Evolutionary conservation across 1,284 basidiomycete genomes (phyloP), one percentile per base, ranked within the genome.

Genomic region (Irpex lacteus): DNA sequence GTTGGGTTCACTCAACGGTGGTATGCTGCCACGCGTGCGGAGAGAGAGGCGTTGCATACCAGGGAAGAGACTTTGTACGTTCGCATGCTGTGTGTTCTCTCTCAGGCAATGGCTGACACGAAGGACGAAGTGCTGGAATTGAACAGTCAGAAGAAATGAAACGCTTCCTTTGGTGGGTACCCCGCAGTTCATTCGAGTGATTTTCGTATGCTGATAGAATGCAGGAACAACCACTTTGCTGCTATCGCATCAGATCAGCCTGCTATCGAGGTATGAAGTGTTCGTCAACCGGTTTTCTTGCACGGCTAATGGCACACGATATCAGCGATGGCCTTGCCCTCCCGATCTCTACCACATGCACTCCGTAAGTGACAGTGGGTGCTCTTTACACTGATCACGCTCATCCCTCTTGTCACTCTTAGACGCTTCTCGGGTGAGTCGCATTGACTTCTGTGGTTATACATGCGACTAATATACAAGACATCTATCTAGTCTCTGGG

Each of bases 161-260:
- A 68, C 80, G 82, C 2, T 89, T 90, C 76, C 73, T 89, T 36
- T 90, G 89, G 87, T 87, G 34, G 13, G 59, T 19, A 5, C 47
- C 4, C 47, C 18, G 9, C 47, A 15, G 18, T 49, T 34, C 32
- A 49, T 19, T 49, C 47, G 18, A 19, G 18, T 49, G 18, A 49
- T 34, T 6, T 6, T 34, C 32, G 44, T 13, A 47, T 47, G 13
- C 47, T 62, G 11, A 53, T 9, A 64, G 2, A 64, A 34, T 68
- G 62, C 64, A 91, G 90, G 90, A 81, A 92, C 75, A 89, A 91
- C 70, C 90, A 92, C 72, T 91, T 92, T 72, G 86, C 89, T 0
- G 89, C 90, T 3, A 73, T 91, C 49, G 89, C 88, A 2, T 89
- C 87, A 32, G 90, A 92, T 75, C 85, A 88, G 68, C 90, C 90